Conservation (phyloP, 179 eudicot species). For the Gypsophila paniculata region DNA sequence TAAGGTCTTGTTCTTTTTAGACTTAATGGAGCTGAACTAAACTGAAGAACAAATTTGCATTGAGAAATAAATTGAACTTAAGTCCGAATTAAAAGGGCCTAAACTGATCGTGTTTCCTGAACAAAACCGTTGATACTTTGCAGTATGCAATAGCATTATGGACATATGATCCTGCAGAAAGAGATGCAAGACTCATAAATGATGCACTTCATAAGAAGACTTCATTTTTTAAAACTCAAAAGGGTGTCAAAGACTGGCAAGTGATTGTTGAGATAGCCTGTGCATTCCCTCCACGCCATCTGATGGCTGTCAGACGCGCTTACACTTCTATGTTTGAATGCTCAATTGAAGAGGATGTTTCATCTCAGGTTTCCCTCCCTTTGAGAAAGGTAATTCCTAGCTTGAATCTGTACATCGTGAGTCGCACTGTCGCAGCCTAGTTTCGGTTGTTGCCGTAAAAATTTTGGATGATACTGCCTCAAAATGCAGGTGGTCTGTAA, state of each 20-base stretch:
- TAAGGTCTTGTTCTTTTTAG: too few relatives aligned
- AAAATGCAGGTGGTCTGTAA: too few relatives aligned
- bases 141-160: slow-evolving; percentile 72
- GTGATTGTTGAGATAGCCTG: slow-evolving; percentile 71
- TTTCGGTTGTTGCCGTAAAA: too few relatives aligned
- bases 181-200: slow-evolving; percentile 68
- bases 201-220: slow-evolving; percentile 44
- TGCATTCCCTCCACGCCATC: slow-evolving; percentile 66
- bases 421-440: too few relatives aligned
- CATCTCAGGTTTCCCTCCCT: slow-evolving; percentile 38
- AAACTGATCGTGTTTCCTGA: neutral
- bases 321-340: slow-evolving; percentile 57
- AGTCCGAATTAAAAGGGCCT: too few relatives aligned
- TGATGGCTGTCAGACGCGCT: slow-evolving; percentile 60
- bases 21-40: too few relatives aligned
- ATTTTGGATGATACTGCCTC: too few relatives aligned
- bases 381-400: slow-evolving; percentile 53
- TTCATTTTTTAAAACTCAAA: slow-evolving; percentile 10
- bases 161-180: slow-evolving; percentile 64
- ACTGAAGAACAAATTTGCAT: too few relatives aligned
- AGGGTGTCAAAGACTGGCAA: slow-evolving; percentile 50
- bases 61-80: too few relatives aligned
- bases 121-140: neutral
- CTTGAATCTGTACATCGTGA: too few relatives aligned
- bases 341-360: slow-evolving; percentile 78